Evolutionary conservation across 139 green algal genomes (phyloP).

Genomic region (Chlamydomonas urium): DNA sequence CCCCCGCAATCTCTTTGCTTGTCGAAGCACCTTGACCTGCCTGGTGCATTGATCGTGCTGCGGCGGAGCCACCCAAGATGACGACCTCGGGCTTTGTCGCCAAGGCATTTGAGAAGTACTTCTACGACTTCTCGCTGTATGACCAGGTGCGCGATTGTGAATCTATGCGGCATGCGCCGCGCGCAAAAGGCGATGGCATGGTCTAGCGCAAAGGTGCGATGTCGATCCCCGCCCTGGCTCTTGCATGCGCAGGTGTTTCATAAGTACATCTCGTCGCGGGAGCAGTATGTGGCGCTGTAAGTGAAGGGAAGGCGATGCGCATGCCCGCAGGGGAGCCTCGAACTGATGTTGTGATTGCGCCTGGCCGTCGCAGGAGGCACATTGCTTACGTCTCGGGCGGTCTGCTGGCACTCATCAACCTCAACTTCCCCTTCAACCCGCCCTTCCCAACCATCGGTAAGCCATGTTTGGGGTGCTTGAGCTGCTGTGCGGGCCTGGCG

Average conservation of each 20-base stretch:
- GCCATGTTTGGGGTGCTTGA: too few species aligned
- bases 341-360: not conserved
- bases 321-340: not conserved
- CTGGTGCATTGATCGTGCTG: too few species aligned
- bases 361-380: conserved; percentile 31
- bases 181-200: not conserved
- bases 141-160: conserved; percentile 20
- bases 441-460: conserved; percentile 48
- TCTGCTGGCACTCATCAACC: conserved; percentile 30
- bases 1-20: too few species aligned
- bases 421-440: conserved; percentile 52
- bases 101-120: conserved; percentile 40
- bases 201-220: not conserved
- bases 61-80: too few species aligned
- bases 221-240: too few species aligned
- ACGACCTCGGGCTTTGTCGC: conserved; percentile 10
- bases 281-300: conserved; percentile 41
- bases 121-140: conserved; percentile 34
- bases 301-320: too few species aligned
- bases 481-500: too few species aligned
- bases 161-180: not conserved
- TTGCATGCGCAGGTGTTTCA: conserved; percentile 22
- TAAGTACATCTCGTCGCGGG: conserved; percentile 30
- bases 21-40: too few species aligned
- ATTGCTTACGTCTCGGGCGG: conserved; percentile 29